phyloP scores from a whole-genome alignment of 331 rosid species.

The Acacia concinna region DNA sequence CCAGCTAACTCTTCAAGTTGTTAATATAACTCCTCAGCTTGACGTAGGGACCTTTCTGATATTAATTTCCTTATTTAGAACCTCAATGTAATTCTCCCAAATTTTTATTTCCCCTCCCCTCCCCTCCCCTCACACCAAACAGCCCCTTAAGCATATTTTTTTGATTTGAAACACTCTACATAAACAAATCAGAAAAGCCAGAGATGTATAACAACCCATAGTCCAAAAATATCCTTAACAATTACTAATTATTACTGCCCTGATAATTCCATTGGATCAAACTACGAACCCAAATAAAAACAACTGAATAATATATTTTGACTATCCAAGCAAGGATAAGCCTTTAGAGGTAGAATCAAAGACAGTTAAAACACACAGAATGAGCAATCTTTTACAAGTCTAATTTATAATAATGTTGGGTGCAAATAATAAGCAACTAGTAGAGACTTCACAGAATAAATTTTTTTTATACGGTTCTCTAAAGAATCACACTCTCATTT shows the following conservation, averaged over 20 bases:
- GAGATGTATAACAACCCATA: slow-evolving; percentile 33
- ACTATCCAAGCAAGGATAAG: slow-evolving; percentile 22
- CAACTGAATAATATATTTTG: slow-evolving; percentile 16
- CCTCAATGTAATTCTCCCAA: too few relatives aligned
- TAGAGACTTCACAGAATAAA: background rate
- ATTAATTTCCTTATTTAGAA: too few relatives aligned
- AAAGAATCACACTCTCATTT: slow-evolving; percentile 14
- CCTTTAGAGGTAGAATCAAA: slow-evolving; percentile 3
- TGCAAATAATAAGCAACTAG: background rate
- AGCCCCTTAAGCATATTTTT: slow-evolving; percentile 7
- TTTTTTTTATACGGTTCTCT: background rate
- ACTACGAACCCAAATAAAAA: slow-evolving; percentile 27
- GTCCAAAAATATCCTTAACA: slow-evolving; percentile 35
- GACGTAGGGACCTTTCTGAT: too few relatives aligned
- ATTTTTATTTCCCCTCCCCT: too few relatives aligned
- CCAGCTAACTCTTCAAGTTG: too few relatives aligned
- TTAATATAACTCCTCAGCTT: too few relatives aligned
- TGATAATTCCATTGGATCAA: slow-evolving; percentile 21
- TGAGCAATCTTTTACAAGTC: background rate
- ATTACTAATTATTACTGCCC: slow-evolving; percentile 7
- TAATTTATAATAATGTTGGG: background rate
- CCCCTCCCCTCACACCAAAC: too few relatives aligned
- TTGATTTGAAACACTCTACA: slow-evolving; percentile 8
- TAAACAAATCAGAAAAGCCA: background rate
- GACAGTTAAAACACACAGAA: background rate